A percentile compares a stretch with the other conserved stretches of the same genome.
Conservation (phyloP, 2,329 filamentous ascomycete genomes). For the Sarocladium strictum region DNA sequence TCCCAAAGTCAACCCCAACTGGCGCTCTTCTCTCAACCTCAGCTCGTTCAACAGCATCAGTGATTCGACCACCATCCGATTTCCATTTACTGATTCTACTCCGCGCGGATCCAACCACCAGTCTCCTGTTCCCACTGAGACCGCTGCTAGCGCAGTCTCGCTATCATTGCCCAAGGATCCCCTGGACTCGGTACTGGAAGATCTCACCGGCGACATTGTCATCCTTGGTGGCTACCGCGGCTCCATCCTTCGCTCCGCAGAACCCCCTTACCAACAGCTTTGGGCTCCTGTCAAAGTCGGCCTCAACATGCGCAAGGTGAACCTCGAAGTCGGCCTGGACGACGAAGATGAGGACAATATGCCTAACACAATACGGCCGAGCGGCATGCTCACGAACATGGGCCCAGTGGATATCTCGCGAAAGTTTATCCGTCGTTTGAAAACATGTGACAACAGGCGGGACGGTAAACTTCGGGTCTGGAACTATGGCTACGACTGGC, state of each 20-base stretch:
- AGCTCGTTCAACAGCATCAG: conserved; percentile 22
- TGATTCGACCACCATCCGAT: neutral
- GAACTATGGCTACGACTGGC: conserved; percentile 95
- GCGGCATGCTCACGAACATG: conserved; percentile 85
- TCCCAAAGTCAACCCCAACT: conserved; percentile 40
- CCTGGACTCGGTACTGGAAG: conserved; percentile 53
- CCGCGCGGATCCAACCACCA: neutral
- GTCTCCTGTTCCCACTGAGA: neutral
- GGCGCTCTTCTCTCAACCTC: conserved; percentile 19
- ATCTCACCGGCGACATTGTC: conserved; percentile 77
- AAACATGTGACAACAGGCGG: conserved; percentile 66
- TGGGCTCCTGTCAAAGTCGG: conserved; percentile 95
- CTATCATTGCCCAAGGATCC: neutral
- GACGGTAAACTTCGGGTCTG: conserved; percentile 70
- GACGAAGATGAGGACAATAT: conserved; percentile 78
- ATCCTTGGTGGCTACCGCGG: conserved; percentile 87
- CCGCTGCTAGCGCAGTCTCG: neutral
- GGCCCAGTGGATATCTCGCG: conserved; percentile 87
- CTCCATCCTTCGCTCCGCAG: conserved; percentile 78
- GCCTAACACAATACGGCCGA: conserved; percentile 76
- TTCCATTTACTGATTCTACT: neutral
- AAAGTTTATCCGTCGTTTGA: conserved; percentile 71
- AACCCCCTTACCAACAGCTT: conserved; percentile 75
- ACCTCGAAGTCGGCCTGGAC: conserved; percentile 79
- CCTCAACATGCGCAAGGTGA: conserved; percentile 83